Evolutionary conservation across 306 rosid species (phyloP), one percentile per base, ranked within the genome.

Genomic region (Quillaja saponaria): DNA sequence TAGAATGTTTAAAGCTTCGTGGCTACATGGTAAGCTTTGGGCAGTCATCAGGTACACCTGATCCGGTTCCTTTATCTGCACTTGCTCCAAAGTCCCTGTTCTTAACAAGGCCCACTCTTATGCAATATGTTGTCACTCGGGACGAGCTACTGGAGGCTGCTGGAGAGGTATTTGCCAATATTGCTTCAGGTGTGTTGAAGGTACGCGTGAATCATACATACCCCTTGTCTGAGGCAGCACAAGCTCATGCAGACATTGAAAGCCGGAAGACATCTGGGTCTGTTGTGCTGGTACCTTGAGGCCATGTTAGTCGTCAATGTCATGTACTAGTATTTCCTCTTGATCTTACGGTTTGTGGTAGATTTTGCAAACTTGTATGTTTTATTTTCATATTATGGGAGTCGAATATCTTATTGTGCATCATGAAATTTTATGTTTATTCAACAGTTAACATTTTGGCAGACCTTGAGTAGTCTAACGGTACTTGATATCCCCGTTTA

Each of bases 21-120:
- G 87, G 98, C 16, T 79, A 82, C 82, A 84, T 91, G 96, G 95
- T 91, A 33, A 77, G 68, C 75, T 91, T 88, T 35, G 96, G 98
- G 49, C 90, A 86, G 76, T 84, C 98, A 21, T 91, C 96, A 1
- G 98, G 98, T 37, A 13, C 74, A 9, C 95, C 96, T 4, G 98
- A 91, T 41, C 96, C 96, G 14, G 71, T 91, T 53, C 98, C 95
- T 34, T 73, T 92, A 55, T 78, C 98, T 11, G 74, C 83, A 12
- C 55, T 92, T 63, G 80, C 84, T 44, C 58, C 77, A 15, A 91
- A 91, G 60, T 81, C 96, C 10, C 54, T 88, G 59, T 88, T 84
- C 82, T 78, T 91, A 83, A 86, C 96, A 11, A 80, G 98, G 78
- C 98, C 98, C 3, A 34, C 66, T 61, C 57, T 91, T 14, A 71